Base-by-base conservation (phyloP, 306 rosid species). In the Vigna reflexopilosa region DNA sequence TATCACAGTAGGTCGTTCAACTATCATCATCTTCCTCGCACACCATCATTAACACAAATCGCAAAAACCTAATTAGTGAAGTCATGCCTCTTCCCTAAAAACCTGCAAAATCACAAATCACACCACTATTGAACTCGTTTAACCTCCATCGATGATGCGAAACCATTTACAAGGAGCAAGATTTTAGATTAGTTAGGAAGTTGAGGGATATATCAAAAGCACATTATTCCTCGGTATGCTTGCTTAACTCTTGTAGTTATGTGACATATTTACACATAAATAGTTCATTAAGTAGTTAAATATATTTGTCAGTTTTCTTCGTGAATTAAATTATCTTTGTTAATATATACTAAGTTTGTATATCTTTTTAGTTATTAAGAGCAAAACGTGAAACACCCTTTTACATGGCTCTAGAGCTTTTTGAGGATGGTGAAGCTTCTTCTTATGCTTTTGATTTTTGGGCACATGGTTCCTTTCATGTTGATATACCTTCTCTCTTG, bases 371-470 rank as follows among this genome's bases (percentile, higher is more conserved):
- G 99, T 86, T 88, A 83, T 93, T 98, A 4, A 96, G 88, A 83
- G 91, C 98, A 70, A 95, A 88, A 83, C 96, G 98, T 34, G 99
- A 98, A 87, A 93, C 99, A 17, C 99, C 98, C 49, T 93, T 82
- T 83, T 95, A 95, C 82, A 93, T 93, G 98, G 97, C 99, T 84
- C 97, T 96, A 0, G 98, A 95, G 86, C 89, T 95, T 83, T 95
- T 95, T 81, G 96, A 93, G 81, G 99, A 95, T 22, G 98, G 91
- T 45, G 97, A 96, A 64, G 90, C 86, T 58, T 98, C 88, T 84
- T 95, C 99, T 9, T 91, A 81, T 80, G 97, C 98, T 49, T 91
- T 98, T 81, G 99, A 95, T 83, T 85, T 91, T 56, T 95, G 99
- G 99, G 98, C 98, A 75, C 89, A 26, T 26, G 28, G 3, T 26